Base-by-base conservation (phyloP, 495 filamentous ascomycete genomes). In the Penicillium steckii region DNA sequence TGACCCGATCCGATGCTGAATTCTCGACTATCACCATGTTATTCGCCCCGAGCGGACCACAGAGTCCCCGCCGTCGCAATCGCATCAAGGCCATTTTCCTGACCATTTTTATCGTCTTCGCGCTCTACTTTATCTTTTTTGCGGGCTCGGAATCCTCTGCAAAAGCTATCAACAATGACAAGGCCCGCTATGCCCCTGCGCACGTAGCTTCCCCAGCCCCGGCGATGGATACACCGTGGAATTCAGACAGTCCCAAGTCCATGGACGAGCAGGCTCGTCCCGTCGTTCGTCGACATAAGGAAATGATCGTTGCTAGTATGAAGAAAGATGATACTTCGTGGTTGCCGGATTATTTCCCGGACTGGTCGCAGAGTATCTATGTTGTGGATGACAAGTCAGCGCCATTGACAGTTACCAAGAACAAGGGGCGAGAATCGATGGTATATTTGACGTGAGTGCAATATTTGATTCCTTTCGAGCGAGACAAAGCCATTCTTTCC, bases 371-470 rank as follows among this genome's bases (percentile, higher is more conserved):
- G 58, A 81, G 65, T 50, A 62, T 81, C 46, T 84, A 82, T 55
- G 72, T 80, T 15, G 77, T 79, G 46, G 71, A 84, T 50, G 68
- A 78, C 50, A 58, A 68, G 37, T 52, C 56, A 13, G 77, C 79
- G 17, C 59, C 67, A 4, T 65, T 81, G 65, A 77, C 75, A 3
- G 78, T 81, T 33, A 43, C 68, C 2, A 45, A 56, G 19, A 82
- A 83, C 56, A 82, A 84, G 58, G 81, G 81, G 7, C 70, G 78
- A 46, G 81, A 84, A 57, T 79, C 79, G 15, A 82, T 82, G 76
- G 79, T 77, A 0, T 84, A 80, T 64, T 64, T 83, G 55, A 80
- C 79, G 68, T 83, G 79, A 66, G 77, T 80, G 10, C 4, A 15
- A 2, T 13, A 13, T 15, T 15, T 15, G 12, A 7, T 8, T 12